Conservation (phyloP, 768 basidiomycete species). For the Tylopilus felleus region DNA sequence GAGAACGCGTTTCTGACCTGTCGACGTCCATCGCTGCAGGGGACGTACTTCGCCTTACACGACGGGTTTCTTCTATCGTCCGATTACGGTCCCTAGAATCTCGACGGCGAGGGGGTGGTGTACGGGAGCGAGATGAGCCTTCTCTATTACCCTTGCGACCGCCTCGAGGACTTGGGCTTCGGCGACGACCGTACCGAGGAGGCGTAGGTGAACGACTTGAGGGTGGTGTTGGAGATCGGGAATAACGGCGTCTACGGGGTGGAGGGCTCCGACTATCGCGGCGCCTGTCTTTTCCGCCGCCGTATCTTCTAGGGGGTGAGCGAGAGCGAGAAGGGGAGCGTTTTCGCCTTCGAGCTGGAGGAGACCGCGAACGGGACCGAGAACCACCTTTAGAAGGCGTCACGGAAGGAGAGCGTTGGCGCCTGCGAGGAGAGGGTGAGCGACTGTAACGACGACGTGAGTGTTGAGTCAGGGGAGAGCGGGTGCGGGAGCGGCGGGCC, state of each 20-base stretch:
- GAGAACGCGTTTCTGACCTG: conserved; percentile 19
- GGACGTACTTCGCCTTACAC: conserved; percentile 27
- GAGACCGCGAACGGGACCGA: conserved; percentile 43
- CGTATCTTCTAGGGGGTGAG: conserved; percentile 27
- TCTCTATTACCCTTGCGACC: conserved; percentile 26
- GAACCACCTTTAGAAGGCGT: conserved; percentile 36
- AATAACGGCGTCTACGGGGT: conserved; percentile 38
- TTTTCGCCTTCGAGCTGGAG: conserved; percentile 38
- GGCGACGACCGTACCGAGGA: conserved; percentile 42
- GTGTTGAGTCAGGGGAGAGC: conserved; percentile 24
- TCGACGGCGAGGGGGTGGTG: conserved; percentile 33
- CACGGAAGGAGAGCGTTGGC: conserved; percentile 32
- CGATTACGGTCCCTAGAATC: conserved; percentile 28
- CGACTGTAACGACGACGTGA: conserved; percentile 26
- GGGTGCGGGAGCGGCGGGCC: conserved; percentile 38
- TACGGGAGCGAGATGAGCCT: conserved; percentile 36
- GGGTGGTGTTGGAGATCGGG: conserved; percentile 48
- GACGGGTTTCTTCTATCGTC: conserved; percentile 16
- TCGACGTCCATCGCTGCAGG: conserved; percentile 24
- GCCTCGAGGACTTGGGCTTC: conserved; percentile 40
- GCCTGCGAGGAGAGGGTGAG: conserved; percentile 27
- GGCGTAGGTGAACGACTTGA: conserved; percentile 40
- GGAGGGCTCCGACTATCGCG: conserved; percentile 34
- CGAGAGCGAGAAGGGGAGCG: conserved; percentile 31
- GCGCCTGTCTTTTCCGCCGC: conserved; percentile 18